phyloP scores from a whole-genome alignment of 306 rosid genomes.

The Castanea crenata region DNA sequence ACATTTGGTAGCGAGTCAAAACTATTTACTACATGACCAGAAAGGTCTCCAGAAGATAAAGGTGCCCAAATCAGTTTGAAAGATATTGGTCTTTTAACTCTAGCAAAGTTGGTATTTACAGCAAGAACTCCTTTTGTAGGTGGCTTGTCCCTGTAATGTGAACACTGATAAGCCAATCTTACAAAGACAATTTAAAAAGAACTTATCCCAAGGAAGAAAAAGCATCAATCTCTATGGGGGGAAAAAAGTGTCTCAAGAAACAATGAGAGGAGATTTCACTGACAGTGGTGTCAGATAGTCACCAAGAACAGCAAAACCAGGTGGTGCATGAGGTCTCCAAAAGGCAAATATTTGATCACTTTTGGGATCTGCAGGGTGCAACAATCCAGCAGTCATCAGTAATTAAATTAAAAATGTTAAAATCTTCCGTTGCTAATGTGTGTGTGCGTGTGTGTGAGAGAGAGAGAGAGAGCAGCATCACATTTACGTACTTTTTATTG shows the following conservation, averaged over 20 bases:
- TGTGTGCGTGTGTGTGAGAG: no score
- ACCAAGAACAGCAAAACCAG: conserved; percentile 92
- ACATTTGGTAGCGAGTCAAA: conserved; percentile 23
- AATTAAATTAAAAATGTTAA: conserved; percentile 12
- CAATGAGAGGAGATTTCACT: conserved; percentile 36
- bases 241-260: conserved; percentile 18
- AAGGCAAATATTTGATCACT: conserved; percentile 73
- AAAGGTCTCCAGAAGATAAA: conserved; percentile 36
- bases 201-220: not conserved
- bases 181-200: not conserved
- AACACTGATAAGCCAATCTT: conserved; percentile 24
- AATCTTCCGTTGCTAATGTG: not conserved
- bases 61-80: conserved; percentile 88
- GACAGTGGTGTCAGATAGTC: conserved; percentile 90
- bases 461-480: conserved; percentile 2
- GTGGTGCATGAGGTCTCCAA: conserved; percentile 98
- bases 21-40: conserved; percentile 32
- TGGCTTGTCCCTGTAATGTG: conserved; percentile 81
- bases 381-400: conserved; percentile 15
- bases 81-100: conserved; percentile 74
- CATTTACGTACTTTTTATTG: conserved; percentile 48
- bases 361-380: conserved; percentile 55
- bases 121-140: conserved; percentile 90
- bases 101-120: conserved; percentile 66
- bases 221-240: not conserved